These are phyloP conservation scores for Tolypocladium ovalisporum DNA, from an alignment of 2,329 filamentous ascomycete species.

Conservation along the genomic window DNA sequence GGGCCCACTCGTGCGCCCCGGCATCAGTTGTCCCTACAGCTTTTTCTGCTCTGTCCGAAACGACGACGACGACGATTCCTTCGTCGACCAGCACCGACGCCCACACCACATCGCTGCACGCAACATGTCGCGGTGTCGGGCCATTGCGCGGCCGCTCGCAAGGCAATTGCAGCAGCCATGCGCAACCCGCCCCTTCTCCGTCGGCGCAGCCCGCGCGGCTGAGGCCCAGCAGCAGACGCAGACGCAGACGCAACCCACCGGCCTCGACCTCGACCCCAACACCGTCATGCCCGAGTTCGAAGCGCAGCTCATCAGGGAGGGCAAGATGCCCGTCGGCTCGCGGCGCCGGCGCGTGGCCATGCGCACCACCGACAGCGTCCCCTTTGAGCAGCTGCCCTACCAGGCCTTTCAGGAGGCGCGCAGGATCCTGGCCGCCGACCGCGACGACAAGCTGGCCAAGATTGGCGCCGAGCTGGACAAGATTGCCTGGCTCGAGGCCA, in stretches of 20 bases:
- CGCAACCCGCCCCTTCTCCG: constrained; percentile 23
- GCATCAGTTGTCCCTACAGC: neutral
- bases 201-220: constrained; percentile 19
- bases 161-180: constrained; percentile 37
- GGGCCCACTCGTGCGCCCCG: constrained; percentile 9
- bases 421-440: constrained; percentile 68
- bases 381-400: constrained; percentile 90
- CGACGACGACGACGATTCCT: neutral
- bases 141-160: constrained; percentile 44
- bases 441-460: constrained; percentile 65
- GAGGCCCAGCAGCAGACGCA: constrained; percentile 12
- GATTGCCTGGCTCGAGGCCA: constrained; percentile 55
- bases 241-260: constrained; percentile 15
- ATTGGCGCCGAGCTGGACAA: constrained; percentile 58
- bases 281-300: constrained; percentile 46
- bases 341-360: constrained; percentile 70
- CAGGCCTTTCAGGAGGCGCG: constrained; percentile 97
- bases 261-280: constrained; percentile 49
- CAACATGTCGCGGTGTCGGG: constrained; percentile 49
- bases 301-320: constrained; percentile 59
- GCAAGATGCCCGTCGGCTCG: constrained; percentile 68
- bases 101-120: constrained; percentile 1
- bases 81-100: neutral
- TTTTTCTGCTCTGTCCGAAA: neutral
- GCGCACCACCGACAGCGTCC: constrained; percentile 53